These are phyloP conservation scores for Ceratobasidium sp. DNA, from an alignment of 1,284 basidiomycete species.

Conservation along the genomic window DNA sequence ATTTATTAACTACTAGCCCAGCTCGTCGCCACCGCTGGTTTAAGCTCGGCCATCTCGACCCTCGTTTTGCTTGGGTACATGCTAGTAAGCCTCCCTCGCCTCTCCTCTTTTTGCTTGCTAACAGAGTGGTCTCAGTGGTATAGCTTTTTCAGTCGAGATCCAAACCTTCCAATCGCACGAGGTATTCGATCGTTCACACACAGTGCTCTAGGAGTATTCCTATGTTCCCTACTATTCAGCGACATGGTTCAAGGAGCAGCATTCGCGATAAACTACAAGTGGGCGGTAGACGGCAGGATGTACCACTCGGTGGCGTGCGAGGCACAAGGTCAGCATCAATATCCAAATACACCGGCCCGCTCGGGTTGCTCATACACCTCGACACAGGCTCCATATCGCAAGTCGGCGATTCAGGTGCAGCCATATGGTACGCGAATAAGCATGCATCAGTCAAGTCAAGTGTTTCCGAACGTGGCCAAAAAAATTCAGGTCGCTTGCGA, in stretches of 20 bases:
- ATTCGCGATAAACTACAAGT: constrained; percentile 27
- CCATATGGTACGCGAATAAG: constrained; percentile 19
- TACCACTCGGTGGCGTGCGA: constrained; percentile 19
- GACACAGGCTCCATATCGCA: constrained; percentile 19
- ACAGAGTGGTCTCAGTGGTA: background rate
- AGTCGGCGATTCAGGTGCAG: constrained; percentile 24
- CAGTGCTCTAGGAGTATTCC: constrained; percentile 20
- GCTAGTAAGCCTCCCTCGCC: background rate
- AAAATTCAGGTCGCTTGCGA: constrained; percentile 25
- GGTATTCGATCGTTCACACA: constrained; percentile 19
- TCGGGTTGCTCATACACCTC: too few relatives aligned
- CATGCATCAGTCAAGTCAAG: too few relatives aligned
- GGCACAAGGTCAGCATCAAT: constrained; percentile 25
- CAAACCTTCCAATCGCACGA: background rate
- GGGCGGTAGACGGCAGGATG: constrained; percentile 23
- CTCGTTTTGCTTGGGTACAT: constrained; percentile 19
- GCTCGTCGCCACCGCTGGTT: background rate
- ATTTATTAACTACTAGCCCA: background rate
- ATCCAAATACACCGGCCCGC: too few relatives aligned
- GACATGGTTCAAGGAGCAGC: constrained; percentile 23
- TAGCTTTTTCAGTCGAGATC: constrained; percentile 7
- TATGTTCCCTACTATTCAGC: constrained; percentile 2
- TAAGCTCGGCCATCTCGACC: constrained; percentile 30
- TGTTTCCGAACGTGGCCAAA: background rate
- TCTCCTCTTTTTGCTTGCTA: background rate